These are phyloP conservation scores for Rhodotorula graminis DNA, from an alignment of 768 basidiomycete genomes.

Conservation along the genomic window DNA sequence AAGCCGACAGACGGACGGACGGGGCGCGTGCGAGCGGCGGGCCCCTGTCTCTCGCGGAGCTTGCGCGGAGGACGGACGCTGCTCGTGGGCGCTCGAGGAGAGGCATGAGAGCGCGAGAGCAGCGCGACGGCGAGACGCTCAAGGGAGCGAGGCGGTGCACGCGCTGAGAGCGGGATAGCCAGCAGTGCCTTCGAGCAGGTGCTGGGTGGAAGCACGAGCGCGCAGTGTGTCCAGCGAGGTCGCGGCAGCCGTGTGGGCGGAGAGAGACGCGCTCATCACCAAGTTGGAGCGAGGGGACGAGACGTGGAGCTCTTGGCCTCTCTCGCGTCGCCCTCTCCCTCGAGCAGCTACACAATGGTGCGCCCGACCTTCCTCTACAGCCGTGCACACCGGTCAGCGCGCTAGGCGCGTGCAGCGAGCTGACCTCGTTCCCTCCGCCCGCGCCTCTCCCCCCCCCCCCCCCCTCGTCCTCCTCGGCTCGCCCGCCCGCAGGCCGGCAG, in stretches of 20 bases:
- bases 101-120: no score
- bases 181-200: no score
- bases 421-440: neutral
- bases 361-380: neutral
- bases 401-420: neutral
- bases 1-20: no score
- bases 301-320: neutral
- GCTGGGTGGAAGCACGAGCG: no score
- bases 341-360: neutral
- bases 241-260: neutral
- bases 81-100: no score
- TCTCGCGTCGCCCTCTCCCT: neutral
- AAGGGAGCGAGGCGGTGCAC: no score
- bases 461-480: neutral
- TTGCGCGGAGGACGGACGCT: no score
- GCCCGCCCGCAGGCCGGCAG: slow-evolving; percentile 26
- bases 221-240: no score
- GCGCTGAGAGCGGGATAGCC: no score
- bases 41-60: no score
- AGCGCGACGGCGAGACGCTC: no score
- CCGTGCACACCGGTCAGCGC: neutral
- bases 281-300: neutral
- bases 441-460: neutral
- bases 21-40: no score
- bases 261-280: neutral